These are phyloP conservation scores for Chrysoporthe puriensis DNA, from an alignment of 2,329 filamentous ascomycete genomes.

Conservation along the genomic window DNA sequence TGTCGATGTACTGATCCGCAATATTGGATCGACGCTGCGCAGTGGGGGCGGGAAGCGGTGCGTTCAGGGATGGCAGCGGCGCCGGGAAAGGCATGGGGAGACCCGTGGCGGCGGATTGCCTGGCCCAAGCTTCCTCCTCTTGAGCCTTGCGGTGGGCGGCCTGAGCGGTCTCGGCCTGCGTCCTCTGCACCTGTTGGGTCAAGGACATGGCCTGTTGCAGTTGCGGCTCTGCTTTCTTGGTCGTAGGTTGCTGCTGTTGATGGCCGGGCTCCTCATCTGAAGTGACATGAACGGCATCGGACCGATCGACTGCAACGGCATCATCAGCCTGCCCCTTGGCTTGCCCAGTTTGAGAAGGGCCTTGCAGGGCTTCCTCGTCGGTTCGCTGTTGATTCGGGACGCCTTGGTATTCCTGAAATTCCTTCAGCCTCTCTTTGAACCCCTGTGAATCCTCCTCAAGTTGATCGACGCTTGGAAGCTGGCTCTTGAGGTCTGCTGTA, in stretches of 20 bases:
- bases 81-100: constrained; percentile 78
- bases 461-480: constrained; percentile 55
- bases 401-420: constrained; percentile 81
- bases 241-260: constrained; percentile 29
- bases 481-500: constrained; percentile 43
- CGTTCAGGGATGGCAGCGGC: constrained; percentile 74
- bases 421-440: constrained; percentile 73
- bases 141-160: constrained; percentile 57
- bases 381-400: constrained; percentile 58
- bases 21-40: constrained; percentile 85
- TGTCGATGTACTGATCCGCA: constrained; percentile 67
- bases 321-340: constrained; percentile 29
- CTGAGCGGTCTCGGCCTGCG: constrained; percentile 52
- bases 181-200: constrained; percentile 83
- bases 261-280: constrained; percentile 32
- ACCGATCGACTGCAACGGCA: constrained; percentile 15
- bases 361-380: constrained; percentile 43
- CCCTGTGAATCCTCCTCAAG: constrained; percentile 60
- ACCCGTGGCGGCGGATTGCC: constrained; percentile 60
- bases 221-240: constrained; percentile 26
- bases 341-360: constrained; percentile 30
- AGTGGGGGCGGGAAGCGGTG: constrained; percentile 84
- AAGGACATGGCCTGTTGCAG: constrained; percentile 64
- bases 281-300: constrained; percentile 26
- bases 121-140: constrained; percentile 50